Evolutionary conservation across 192 early-diverging fungal genomes (phyloP), one percentile per base, ranked within the genome.

Genomic region (Podila minutissima): DNA sequence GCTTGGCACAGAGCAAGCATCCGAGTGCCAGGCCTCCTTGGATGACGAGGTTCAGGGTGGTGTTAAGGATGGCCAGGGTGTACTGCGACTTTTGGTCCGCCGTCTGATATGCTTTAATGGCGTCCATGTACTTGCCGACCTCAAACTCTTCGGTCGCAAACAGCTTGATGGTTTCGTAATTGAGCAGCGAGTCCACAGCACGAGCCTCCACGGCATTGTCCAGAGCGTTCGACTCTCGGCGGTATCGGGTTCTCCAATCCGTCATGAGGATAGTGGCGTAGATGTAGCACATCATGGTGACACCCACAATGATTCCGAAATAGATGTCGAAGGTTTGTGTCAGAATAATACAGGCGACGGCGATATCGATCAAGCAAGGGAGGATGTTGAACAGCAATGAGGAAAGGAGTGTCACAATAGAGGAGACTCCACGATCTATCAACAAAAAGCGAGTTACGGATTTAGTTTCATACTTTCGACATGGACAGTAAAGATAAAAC

Each of bases 121-220:
- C 90, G 29, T 93, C 85, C 1, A 87, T 75, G 71, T 92, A 97
- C 67, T 93, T 87, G 24, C 86, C 78, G 51, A 90, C 85, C 12
- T 74, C 82, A 66, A 76, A 77, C 10, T 72, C 57, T 24, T 71
- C 71, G 1, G 71, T 76, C 6, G 61, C 94, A 74, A 75, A 76
- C 62, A 88, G 82, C 66, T 99, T 98, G 71, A 99, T 97, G 17
- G 96, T 92, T 82, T 99, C 98, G 75, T 95, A 97, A 74, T 99
- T 99, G 53, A 99, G 90, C 31, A 99, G 84, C 35, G 97, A 96
- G 82, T 99, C 98, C 1, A 97, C 97, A 20, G 87, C 88, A 15
- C 88, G 88, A 8, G 92, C 91, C 65, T 93, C 90, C 79, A 92
- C 89, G 48, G 88, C 91, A 69, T 92, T 91, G 81, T 96, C 95